phyloP scores from a whole-genome alignment of 2,329 filamentous ascomycete genomes.

The Arthrobotrys musiformis region DNA sequence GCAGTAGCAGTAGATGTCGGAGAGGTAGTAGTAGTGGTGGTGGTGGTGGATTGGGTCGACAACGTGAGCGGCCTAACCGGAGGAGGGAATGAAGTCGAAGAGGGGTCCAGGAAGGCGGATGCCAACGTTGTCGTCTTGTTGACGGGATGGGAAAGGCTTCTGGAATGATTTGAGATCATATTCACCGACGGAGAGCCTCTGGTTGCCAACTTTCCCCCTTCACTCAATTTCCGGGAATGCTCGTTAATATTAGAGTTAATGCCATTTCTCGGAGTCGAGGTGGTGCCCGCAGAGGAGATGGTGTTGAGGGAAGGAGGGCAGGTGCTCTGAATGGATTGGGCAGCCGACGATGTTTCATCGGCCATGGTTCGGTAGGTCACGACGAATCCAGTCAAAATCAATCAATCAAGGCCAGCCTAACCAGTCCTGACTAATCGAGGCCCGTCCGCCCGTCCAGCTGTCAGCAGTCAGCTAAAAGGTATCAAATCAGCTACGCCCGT shows the following conservation, averaged over 20 bases:
- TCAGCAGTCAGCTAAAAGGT: too few species aligned
- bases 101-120: not conserved
- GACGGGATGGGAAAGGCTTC: constrained; percentile 51
- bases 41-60: constrained; percentile 16
- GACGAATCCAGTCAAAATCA: constrained; percentile 1
- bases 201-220: constrained; percentile 8
- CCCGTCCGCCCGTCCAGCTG: not conserved
- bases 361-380: constrained; percentile 34
- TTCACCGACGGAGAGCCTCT: constrained; percentile 31
- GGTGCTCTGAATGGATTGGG: constrained; percentile 47
- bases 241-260: not conserved
- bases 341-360: constrained; percentile 54
- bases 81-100: constrained; percentile 28
- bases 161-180: constrained; percentile 47
- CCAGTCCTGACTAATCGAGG: constrained; percentile 19
- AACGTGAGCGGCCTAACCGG: constrained; percentile 11
- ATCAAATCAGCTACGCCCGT: not conserved
- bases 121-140: constrained; percentile 41
- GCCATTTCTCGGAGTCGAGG: not conserved
- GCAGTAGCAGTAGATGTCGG: not conserved
- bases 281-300: constrained; percentile 12
- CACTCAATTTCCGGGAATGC: constrained; percentile 22
- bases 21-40: too few species aligned
- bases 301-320: constrained; percentile 23
- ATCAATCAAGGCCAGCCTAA: not conserved